Evolutionary conservation across 345 rosid genomes (phyloP).

Genomic region (Limnanthes douglasii): DNA sequence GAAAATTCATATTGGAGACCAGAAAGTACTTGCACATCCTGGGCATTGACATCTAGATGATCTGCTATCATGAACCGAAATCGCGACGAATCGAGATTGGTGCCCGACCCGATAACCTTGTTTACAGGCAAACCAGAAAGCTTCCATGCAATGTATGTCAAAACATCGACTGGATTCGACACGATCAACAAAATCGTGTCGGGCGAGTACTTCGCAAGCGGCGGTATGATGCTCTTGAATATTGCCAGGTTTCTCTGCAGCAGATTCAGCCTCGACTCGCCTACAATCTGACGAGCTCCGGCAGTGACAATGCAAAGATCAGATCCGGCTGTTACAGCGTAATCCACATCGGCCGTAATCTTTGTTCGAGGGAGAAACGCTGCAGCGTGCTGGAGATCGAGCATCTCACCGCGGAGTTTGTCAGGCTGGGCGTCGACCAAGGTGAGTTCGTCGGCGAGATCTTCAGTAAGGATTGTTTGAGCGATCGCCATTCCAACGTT

Average conservation of each 20-base stretch:
- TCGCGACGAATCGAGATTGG: conserved; percentile 80
- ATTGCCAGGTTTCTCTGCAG: conserved; percentile 70
- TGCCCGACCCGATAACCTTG: conserved; percentile 80
- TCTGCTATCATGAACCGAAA: conserved; percentile 80
- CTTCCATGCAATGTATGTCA: conserved; percentile 86
- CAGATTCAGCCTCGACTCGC: conserved; percentile 83
- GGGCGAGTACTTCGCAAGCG: conserved; percentile 61
- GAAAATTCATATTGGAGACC: too few species aligned
- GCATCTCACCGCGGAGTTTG: conserved; percentile 90
- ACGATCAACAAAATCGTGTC: conserved; percentile 64
- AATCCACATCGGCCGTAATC: conserved; percentile 63
- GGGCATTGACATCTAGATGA: conserved; percentile 86
- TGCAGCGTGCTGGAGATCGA: conserved; percentile 96
- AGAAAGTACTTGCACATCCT: conserved; percentile 79
- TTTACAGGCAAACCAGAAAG: conserved; percentile 75
- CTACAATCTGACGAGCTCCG: conserved; percentile 67
- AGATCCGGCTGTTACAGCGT: conserved; percentile 46
- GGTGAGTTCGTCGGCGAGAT: conserved; percentile 56
- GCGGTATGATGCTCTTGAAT: conserved; percentile 57
- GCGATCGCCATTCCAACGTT: conserved; percentile 98
- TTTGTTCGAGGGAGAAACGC: conserved; percentile 90
- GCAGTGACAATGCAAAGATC: conserved; percentile 90
- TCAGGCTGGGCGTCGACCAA: conserved; percentile 54
- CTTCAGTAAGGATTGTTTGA: conserved; percentile 88
- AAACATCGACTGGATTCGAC: conserved; percentile 76